Base-by-base conservation (phyloP, 495 filamentous ascomycete species). In the Podospora appendiculata region DNA sequence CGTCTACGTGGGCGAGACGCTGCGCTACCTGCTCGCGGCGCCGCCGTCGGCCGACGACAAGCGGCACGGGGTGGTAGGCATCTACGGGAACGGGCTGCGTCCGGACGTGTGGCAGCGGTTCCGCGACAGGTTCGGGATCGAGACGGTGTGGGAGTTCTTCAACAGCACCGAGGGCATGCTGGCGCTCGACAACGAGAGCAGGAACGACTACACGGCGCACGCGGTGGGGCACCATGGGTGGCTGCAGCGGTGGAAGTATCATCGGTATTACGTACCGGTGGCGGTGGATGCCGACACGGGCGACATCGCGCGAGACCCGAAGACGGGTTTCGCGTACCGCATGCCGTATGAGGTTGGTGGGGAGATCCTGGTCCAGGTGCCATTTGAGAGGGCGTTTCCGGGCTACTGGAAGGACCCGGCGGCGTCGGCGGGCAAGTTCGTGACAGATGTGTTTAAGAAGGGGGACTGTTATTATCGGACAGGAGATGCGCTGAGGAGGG, bases 1-100 rank as follows among this genome's bases (percentile, higher is more conserved):
- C 63, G 79, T 86, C 10, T 93, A 93, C 59, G 88, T 93, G n/a
- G 87, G 88, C 56, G 87, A 93, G 64, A 88, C 84, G 0, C 79
- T 86, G 25, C 74, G 87, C 3, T 93, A 91, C 50, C 75, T 93
- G 2, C 78, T 93, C 13, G 80, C 86, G 0, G 77, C 79, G 10
- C 85, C 86, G 0, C 80, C 82, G 0, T 81, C 76, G 2, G 75
- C 81, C 1, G 65, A 76, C 3, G 88, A 93, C 54, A 76, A 71
- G 17, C 69, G 81, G 6, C 87, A 93, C 57, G 77, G 75, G 12
- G 75, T 90, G 10, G 76, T 79, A 16, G 68, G 76, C 43, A 86
- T 90, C 68, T 88, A 80, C 56, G 88, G 88, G 8, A 92, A 92
- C 59, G 88, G 88, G 0, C 70, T 92, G 48, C 74, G 88, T 0